Evolutionary conservation across 495 filamentous ascomycete genomes (phyloP).

Genomic region (Aeminium ludgeri): DNA sequence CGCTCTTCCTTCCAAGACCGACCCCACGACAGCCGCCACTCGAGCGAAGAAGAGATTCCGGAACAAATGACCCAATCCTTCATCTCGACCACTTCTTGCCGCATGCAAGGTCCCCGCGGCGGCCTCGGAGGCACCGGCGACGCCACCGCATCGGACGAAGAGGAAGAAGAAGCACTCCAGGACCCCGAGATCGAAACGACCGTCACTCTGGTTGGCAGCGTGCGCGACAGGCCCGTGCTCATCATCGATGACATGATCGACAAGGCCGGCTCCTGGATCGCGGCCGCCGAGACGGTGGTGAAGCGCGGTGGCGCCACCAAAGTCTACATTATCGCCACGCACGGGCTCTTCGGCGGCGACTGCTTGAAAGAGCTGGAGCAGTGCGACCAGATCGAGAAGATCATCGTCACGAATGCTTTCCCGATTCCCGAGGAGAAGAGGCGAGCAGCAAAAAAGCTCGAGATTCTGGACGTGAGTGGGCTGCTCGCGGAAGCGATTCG

Average conservation of each 20-base stretch:
- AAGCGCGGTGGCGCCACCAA: conserved; percentile 81
- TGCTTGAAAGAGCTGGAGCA: conserved; percentile 78
- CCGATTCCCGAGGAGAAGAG: conserved; percentile 62
- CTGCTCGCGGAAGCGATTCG: conserved; percentile 83
- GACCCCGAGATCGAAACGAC: conserved; percentile 71
- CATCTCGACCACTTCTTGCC: conserved; percentile 39
- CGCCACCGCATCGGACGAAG: conserved; percentile 62
- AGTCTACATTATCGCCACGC: conserved; percentile 95
- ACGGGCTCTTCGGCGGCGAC: conserved; percentile 81
- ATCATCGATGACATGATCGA: conserved; percentile 99
- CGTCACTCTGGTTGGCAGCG: conserved; percentile 90
- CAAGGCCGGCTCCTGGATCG: conserved; percentile 91
- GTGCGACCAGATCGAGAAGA: conserved; percentile 79
- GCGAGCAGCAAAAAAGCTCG: conserved; percentile 60
- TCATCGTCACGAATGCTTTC: conserved; percentile 94
- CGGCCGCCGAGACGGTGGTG: conserved; percentile 92
- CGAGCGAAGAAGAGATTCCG: conserved; percentile 28
- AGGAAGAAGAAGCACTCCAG: conserved; percentile 65
- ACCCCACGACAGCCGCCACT: conserved; percentile 22
- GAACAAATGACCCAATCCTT: conserved; percentile 52
- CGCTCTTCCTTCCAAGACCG: conserved; percentile 37
- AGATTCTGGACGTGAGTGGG: conserved; percentile 72
- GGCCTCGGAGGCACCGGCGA: conserved; percentile 73
- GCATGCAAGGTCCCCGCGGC: conserved; percentile 22
- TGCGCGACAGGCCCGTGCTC: conserved; percentile 68